Evolutionary conservation across 495 filamentous ascomycete species (phyloP), one percentile per base, ranked within the genome.

Genomic region (Thermothielavioides terrestris): DNA sequence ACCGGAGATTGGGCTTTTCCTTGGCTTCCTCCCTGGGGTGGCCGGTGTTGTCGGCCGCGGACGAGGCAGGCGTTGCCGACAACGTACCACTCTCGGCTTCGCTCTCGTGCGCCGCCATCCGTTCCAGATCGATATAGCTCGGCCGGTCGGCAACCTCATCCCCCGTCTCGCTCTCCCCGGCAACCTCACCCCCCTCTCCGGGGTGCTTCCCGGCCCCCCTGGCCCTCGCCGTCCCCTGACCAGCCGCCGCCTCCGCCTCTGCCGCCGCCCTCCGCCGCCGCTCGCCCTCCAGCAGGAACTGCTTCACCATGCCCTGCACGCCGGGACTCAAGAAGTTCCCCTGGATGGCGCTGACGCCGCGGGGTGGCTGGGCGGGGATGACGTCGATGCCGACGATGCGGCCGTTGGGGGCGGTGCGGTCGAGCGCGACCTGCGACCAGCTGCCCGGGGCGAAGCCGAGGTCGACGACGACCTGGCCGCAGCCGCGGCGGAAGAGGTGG

Each of bases 341-440:
- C 65, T 98, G 92, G 18, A 98, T 87, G 4, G 89, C 87, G 17
- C 86, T 91, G 1, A 91, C 88, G 2, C 94, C 92, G 60, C 75
- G 81, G 0, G 91, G 90, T 14, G 94, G 92, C 64, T 87, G 82
- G 0, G 89, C 85, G 14, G 94, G 92, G 39, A 97, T 88, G 21
- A 97, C 77, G 60, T 98, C 92, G 57, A 98, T 88, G 7, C 92
- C 92, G 15, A 98, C 62, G 11, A 98, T 80, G 20, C 83, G 78
- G 0, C 92, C 91, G 36, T 75, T 64, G 0, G 92, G 91, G 46
- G 75, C 68, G 2, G 86, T 94, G 6, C 78, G 77, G 48, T 83
- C 82, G 2, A 86, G 70, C 6, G 92, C 94, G n/a, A 96, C 89
- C 84, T 98, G 89, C 31, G 88, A 94, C 92, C 92, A 98, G 18